These are phyloP conservation scores for Fusarium transvaalense DNA, from an alignment of 2,329 filamentous ascomycete genomes.

Conservation along the genomic window DNA sequence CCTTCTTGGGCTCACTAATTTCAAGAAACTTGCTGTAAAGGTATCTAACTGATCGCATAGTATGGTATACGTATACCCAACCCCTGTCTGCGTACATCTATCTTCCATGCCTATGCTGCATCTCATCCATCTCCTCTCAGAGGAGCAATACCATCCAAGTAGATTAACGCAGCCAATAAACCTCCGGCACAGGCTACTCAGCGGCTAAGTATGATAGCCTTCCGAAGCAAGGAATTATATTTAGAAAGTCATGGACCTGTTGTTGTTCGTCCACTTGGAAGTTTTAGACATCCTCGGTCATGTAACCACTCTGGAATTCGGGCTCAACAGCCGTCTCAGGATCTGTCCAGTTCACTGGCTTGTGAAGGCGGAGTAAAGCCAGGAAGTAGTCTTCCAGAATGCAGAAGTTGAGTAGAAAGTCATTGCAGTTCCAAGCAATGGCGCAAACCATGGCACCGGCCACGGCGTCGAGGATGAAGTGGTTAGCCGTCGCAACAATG, in stretches of 20 bases:
- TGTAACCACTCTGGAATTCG: constrained; percentile 48
- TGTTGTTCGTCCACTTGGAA: not conserved
- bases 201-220: too few relatives aligned
- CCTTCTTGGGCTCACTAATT: constrained; percentile 1
- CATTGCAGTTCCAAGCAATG: constrained; percentile 70
- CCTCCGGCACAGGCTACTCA: too few relatives aligned
- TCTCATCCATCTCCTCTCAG: not conserved
- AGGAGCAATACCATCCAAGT: constrained; percentile 10
- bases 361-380: constrained; percentile 72
- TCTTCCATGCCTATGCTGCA: constrained; percentile 5
- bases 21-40: not conserved
- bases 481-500: constrained; percentile 79
- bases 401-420: constrained; percentile 71
- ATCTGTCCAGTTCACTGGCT: constrained; percentile 63
- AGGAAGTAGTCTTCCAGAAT: constrained; percentile 77
- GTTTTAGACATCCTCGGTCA: constrained; percentile 42
- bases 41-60: constrained; percentile 14
- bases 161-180: not conserved
- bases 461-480: constrained; percentile 78
- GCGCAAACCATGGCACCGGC: constrained; percentile 75
- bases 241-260: constrained; percentile 21
- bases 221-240: not conserved
- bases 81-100: constrained; percentile 19
- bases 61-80: constrained; percentile 26
- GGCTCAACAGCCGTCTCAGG: constrained; percentile 54